These are phyloP conservation scores for Naematelia encephala DNA, from an alignment of 768 basidiomycete species.

Conservation along the genomic window DNA sequence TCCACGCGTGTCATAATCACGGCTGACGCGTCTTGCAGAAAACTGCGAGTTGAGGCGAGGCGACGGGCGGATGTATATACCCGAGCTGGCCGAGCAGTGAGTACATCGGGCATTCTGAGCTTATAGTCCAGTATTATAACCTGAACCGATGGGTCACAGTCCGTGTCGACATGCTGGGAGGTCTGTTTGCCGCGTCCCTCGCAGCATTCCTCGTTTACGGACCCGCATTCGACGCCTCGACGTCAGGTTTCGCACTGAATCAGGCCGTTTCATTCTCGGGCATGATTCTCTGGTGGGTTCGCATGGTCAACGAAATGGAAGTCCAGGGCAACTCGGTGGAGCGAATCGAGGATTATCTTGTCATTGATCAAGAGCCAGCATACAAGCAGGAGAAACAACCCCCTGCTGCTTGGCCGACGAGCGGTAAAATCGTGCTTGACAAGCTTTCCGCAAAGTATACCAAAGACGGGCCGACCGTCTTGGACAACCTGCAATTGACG, in stretches of 20 bases:
- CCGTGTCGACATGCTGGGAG: slow-evolving; percentile 62
- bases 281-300: slow-evolving; percentile 40
- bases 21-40: slow-evolving; percentile 13
- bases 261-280: slow-evolving; percentile 48
- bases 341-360: slow-evolving; percentile 59
- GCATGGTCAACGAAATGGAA: slow-evolving; percentile 49
- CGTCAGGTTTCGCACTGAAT: slow-evolving; percentile 48
- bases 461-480: slow-evolving; percentile 60
- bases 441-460: slow-evolving; percentile 60
- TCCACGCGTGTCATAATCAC: background rate
- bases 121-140: slow-evolving; percentile 46
- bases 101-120: background rate
- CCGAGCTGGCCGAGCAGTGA: slow-evolving; percentile 34
- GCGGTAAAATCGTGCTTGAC: slow-evolving; percentile 58
- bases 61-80: slow-evolving; percentile 59
- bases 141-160: slow-evolving; percentile 51
- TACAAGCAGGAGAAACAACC: slow-evolving; percentile 55
- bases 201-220: slow-evolving; percentile 61
- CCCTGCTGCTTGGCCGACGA: slow-evolving; percentile 65
- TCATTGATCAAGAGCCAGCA: slow-evolving; percentile 60
- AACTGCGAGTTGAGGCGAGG: slow-evolving; percentile 55
- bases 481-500: slow-evolving; percentile 61
- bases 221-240: slow-evolving; percentile 40
- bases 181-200: slow-evolving; percentile 58
- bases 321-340: slow-evolving; percentile 51